Evolutionary conservation across 306 rosid species (phyloP).

Genomic region (Sesbania bispinosa): DNA sequence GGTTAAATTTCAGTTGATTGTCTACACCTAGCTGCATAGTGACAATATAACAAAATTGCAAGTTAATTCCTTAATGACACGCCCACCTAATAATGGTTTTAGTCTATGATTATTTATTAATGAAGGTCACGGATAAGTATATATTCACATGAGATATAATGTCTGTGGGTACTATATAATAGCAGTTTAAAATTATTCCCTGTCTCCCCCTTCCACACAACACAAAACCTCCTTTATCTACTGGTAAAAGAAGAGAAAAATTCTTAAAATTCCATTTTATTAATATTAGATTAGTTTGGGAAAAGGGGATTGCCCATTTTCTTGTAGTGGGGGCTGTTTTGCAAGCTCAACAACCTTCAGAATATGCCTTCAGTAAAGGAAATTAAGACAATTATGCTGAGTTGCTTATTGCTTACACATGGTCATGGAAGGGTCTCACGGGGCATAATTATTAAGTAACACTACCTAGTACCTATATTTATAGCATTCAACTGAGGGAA

Average conservation of each 20-base stretch:
- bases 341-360: slow-evolving; percentile 25
- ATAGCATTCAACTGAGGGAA: slow-evolving; percentile 14
- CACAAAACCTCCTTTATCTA: neutral
- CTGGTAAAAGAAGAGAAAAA: neutral
- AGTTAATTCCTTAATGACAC: neutral
- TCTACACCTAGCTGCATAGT: too few relatives aligned
- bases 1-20: too few relatives aligned
- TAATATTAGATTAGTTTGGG: neutral
- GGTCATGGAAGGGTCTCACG: neutral
- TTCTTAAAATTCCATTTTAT: neutral
- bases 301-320: too few relatives aligned
- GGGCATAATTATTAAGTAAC: slow-evolving; percentile 1
- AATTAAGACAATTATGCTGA: too few relatives aligned
- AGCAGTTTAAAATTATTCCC: neutral
- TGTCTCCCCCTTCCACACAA: neutral
- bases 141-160: neutral
- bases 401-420: too few relatives aligned
- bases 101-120: neutral
- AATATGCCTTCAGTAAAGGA: too few relatives aligned
- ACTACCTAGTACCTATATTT: slow-evolving; percentile 27
- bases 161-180: slow-evolving; percentile 6
- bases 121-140: neutral
- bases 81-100: neutral
- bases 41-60: slow-evolving; percentile 8
- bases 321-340: neutral